Conservation (phyloP, 1,139 yeast species). For the Candida gigantensis region DNA sequence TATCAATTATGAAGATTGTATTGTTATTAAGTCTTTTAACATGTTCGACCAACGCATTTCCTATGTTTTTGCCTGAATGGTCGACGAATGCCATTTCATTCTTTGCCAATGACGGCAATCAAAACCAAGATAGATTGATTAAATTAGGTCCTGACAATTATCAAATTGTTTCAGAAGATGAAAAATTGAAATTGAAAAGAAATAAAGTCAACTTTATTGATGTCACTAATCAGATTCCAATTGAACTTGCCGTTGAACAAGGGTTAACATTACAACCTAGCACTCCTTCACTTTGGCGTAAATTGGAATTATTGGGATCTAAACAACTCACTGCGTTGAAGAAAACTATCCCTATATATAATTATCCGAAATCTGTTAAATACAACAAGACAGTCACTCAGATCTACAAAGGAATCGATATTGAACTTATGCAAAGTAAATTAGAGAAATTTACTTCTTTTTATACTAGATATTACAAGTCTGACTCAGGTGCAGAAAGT, state of each 20-base stretch:
- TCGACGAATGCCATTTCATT: slow-evolving; percentile 8
- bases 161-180: slow-evolving; percentile 52
- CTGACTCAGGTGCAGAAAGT: slow-evolving; percentile 67
- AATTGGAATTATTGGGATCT: slow-evolving; percentile 26
- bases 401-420: slow-evolving; percentile 44
- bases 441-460: slow-evolving; percentile 69
- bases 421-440: slow-evolving; percentile 49
- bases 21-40: slow-evolving; percentile 9
- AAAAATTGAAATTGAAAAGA: slow-evolving; percentile 56
- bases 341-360: slow-evolving; percentile 39
- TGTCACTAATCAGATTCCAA: slow-evolving; percentile 53
- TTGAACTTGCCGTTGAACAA: slow-evolving; percentile 32
- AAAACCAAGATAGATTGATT: slow-evolving; percentile 28
- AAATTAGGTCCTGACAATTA: slow-evolving; percentile 42
- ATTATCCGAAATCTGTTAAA: slow-evolving; percentile 54
- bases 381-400: slow-evolving; percentile 41
- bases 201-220: slow-evolving; percentile 66
- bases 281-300: slow-evolving; percentile 15
- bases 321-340: slow-evolving; percentile 32
- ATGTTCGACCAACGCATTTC: slow-evolving; percentile 17
- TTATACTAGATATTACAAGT: slow-evolving; percentile 79
- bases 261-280: slow-evolving; percentile 27
- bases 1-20: slow-evolving; percentile 9
- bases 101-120: slow-evolving; percentile 7
- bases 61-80: slow-evolving; percentile 15